Evolutionary conservation across 2,329 filamentous ascomycete species (phyloP).

Genomic region (Kalmusia sp.): DNA sequence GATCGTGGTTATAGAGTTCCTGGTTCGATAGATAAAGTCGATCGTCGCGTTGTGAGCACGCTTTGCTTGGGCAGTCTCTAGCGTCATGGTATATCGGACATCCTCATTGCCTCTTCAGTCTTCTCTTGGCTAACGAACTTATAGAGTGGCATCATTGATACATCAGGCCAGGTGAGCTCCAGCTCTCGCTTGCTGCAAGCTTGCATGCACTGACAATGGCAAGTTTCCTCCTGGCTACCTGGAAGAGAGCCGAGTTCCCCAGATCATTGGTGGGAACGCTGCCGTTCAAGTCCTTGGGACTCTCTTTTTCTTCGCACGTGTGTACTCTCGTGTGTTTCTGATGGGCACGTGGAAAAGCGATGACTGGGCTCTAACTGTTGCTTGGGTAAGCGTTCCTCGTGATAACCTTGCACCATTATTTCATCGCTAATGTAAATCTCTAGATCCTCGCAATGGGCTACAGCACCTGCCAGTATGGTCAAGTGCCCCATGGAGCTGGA

Average conservation of each 20-base stretch:
- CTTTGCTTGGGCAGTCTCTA: not conserved
- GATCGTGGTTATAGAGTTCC: not conserved
- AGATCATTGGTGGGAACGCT: conserved; percentile 26
- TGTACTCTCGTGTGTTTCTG: conserved; percentile 22
- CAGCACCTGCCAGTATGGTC: conserved; percentile 29
- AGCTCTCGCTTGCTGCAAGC: not conserved
- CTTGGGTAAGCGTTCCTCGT: conserved; percentile 27
- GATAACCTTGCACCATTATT: not conserved
- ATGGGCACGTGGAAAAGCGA: conserved; percentile 23
- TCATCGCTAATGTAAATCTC: not conserved
- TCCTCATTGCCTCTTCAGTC: not conserved
- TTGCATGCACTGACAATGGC: not conserved
- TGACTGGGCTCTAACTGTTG: conserved; percentile 21
- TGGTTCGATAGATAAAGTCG: not conserved
- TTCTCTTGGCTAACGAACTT: not conserved
- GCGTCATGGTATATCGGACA: not conserved
- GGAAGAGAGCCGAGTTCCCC: conserved; percentile 18
- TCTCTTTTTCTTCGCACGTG: conserved; percentile 22
- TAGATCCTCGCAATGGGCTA: conserved; percentile 26
- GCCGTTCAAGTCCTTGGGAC: conserved; percentile 21
- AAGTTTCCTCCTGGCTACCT: conserved; percentile 13
- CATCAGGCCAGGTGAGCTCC: not conserved
- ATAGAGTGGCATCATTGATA: not conserved
- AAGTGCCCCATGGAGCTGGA: conserved; percentile 24
- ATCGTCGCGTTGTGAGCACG: not conserved